Evolutionary conservation across 2,329 filamentous ascomycete genomes (phyloP).

Genomic region (Neonectria magnoliae): DNA sequence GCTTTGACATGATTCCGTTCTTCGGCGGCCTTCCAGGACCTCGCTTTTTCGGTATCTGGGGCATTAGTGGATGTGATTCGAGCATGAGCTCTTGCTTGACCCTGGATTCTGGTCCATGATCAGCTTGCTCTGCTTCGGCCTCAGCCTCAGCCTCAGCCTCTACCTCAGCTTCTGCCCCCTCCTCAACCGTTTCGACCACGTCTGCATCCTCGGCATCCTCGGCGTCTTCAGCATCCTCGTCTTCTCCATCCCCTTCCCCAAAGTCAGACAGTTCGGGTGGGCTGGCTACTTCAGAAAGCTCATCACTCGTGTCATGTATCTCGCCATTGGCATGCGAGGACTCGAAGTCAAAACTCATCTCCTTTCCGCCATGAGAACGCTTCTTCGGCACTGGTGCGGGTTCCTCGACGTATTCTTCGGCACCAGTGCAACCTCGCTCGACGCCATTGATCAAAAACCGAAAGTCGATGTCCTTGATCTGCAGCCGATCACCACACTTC

Average conservation of each 20-base stretch:
- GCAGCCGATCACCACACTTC: slow-evolving; percentile 71
- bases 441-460: slow-evolving; percentile 74
- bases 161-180: slow-evolving; percentile 40
- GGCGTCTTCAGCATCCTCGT: slow-evolving; percentile 46
- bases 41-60: slow-evolving; percentile 70
- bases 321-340: slow-evolving; percentile 67
- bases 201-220: slow-evolving; percentile 39
- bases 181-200: slow-evolving; percentile 3
- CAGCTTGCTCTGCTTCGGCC: slow-evolving; percentile 38
- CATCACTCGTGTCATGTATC: slow-evolving; percentile 65
- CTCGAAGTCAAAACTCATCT: slow-evolving; percentile 80
- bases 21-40: slow-evolving; percentile 85
- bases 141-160: slow-evolving; percentile 35
- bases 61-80: slow-evolving; percentile 50
- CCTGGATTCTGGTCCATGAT: slow-evolving; percentile 37
- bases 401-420: slow-evolving; percentile 63
- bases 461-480: slow-evolving; percentile 77
- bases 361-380: slow-evolving; percentile 67
- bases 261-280: slow-evolving; percentile 53
- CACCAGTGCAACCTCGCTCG: slow-evolving; percentile 65
- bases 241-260: slow-evolving; percentile 51
- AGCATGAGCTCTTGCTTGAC: slow-evolving; percentile 44
- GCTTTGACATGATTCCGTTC: slow-evolving; percentile 84
- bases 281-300: slow-evolving; percentile 57
- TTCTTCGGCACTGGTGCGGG: slow-evolving; percentile 53